Evolutionary conservation across 345 rosid genomes (phyloP).

Genomic region (Ailanthus altissimus): DNA sequence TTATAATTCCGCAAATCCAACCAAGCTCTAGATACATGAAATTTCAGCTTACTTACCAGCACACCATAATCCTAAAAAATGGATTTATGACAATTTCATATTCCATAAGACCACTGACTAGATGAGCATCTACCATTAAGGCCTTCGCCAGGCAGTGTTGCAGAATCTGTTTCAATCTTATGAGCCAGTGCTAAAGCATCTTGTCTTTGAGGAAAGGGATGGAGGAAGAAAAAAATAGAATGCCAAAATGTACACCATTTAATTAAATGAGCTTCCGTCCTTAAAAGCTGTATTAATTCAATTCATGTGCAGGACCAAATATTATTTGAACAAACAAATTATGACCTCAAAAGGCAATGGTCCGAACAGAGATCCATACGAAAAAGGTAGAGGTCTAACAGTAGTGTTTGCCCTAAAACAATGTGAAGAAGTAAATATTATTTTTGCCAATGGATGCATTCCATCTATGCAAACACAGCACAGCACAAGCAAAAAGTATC

Average conservation of each 20-base stretch:
- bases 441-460: slow-evolving; percentile 29
- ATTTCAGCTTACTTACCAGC: too few relatives aligned
- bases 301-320: not conserved
- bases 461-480: slow-evolving; percentile 21
- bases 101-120: not conserved
- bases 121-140: not conserved
- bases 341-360: not conserved
- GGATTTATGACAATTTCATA: not conserved
- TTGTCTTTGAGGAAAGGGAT: not conserved
- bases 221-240: not conserved
- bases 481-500: slow-evolving; percentile 16
- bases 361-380: slow-evolving; percentile 8
- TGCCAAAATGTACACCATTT: not conserved
- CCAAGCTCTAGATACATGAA: too few relatives aligned
- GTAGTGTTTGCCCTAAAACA: slow-evolving; percentile 2
- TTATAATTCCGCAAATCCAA: too few relatives aligned
- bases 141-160: not conserved
- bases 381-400: not conserved
- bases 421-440: slow-evolving; percentile 27
- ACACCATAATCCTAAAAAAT: not conserved
- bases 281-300: not conserved
- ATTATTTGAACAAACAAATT: slow-evolving; percentile 17
- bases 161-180: not conserved
- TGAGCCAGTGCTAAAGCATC: not conserved
- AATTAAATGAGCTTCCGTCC: not conserved